Percentiles rank a stretch among this genome's conserved stretches.
Conservation (phyloP, 352 stramenopile species). For the Achlya hypogyna region DNA sequence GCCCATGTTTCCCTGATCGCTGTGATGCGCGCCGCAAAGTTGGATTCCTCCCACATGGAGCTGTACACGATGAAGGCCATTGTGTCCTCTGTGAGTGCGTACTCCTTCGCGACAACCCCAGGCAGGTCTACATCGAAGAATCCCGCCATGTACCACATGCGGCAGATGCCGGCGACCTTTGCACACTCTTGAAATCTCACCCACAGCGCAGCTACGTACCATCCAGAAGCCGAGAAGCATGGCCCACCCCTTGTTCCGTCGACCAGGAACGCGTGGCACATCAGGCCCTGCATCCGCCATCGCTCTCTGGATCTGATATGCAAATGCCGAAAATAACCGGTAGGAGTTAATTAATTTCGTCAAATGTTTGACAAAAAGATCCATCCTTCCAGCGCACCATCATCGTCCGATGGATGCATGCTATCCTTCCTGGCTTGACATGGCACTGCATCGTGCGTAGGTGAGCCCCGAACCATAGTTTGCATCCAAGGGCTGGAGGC, state of each 20-base stretch:
- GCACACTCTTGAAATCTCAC: not conserved
- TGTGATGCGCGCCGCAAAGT: conserved; percentile 10
- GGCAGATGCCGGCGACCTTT: conserved; percentile 12
- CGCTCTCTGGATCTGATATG: not conserved
- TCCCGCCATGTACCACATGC: conserved; percentile 19
- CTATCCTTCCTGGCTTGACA: no score
- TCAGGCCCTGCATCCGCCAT: not conserved
- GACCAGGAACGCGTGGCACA: not conserved
- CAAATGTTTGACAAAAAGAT: no score
- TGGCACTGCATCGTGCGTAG: no score
- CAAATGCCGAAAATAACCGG: no score
- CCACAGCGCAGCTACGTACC: not conserved
- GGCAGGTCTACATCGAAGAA: conserved; percentile 10
- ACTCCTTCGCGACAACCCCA: not conserved
- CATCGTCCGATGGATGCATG: no score
- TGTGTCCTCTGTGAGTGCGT: not conserved
- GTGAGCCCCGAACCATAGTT: no score
- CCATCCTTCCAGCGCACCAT: no score
- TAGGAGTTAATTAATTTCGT: no score
- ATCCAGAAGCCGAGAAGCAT: conserved; percentile 18
- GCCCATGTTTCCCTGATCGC: conserved; percentile 17
- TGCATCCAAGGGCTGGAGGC: no score
- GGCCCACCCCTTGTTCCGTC: conserved; percentile 14
- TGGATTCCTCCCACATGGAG: conserved; percentile 17
- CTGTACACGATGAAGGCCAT: conserved; percentile 21